These are phyloP conservation scores for Xerocomus brunneocitrinus DNA, from an alignment of 768 basidiomycete genomes.

Conservation along the genomic window DNA sequence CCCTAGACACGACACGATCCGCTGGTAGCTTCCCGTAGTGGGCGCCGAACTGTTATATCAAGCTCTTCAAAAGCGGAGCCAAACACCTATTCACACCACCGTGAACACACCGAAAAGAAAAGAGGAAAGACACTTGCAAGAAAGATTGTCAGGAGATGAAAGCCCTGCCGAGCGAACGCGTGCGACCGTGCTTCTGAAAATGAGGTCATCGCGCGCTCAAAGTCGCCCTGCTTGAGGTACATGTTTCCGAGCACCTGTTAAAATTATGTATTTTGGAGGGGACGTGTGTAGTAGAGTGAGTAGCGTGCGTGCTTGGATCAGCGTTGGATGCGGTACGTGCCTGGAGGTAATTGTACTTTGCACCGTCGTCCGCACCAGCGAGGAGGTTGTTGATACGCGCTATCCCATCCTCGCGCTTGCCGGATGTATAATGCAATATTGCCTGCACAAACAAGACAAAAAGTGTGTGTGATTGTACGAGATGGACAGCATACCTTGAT, in stretches of 20 bases:
- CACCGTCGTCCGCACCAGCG: background rate
- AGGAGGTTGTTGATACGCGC: conserved; percentile 1
- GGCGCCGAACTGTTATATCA: conserved; percentile 1
- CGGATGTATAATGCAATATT: background rate
- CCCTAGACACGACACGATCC: background rate
- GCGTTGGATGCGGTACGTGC: background rate
- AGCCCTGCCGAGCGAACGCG: background rate
- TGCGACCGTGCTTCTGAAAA: background rate
- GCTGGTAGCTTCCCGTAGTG: background rate
- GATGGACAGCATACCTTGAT: conserved; percentile 1
- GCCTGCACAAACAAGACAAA: background rate
- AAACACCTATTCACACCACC: background rate
- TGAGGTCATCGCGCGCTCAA: background rate
- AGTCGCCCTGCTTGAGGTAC: conserved; percentile 2
- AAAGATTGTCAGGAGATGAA: background rate
- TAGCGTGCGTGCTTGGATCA: background rate
- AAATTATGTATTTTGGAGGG: background rate
- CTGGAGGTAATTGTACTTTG: background rate
- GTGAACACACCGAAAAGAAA: background rate
- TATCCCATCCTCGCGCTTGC: background rate
- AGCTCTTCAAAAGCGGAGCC: conserved; percentile 6
- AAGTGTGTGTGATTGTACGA: background rate
- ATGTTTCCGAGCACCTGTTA: conserved; percentile 1
- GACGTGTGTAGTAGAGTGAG: background rate
- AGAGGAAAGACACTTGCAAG: background rate